Evolutionary conservation across 1,284 basidiomycete genomes (phyloP), one percentile per base, ranked within the genome.

Genomic region (Caloboletus firmus): DNA sequence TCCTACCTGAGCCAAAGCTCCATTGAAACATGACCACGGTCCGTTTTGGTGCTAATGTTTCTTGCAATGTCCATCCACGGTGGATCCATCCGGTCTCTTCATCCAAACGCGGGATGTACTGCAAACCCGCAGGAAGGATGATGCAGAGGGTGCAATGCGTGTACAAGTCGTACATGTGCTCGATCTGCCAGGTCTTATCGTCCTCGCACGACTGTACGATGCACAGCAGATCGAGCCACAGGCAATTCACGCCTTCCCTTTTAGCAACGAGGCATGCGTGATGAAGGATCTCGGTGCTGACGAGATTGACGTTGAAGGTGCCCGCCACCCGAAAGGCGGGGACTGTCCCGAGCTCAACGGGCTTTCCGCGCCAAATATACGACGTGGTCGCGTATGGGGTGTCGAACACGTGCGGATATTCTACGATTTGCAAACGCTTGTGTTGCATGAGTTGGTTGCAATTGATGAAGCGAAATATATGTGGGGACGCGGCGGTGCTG

Each of bases 111-210:
- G 47, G 28, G 20, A 49, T 49, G 47, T 49, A 30, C 20, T 49
- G 43, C 15, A 49, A 13, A n/a, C 47, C 47, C 3, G 47, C 43
- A 15, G 47, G 28, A 13, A 49, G 5, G 47, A 47, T 49, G 20
- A 49, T 49, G 20, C 43, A 47, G 17, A 49, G 47, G 8, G 47
- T 9, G 3, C 43, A 49, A 10, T n/a, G 15, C 20, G n/a, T 31
- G 43, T 49, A 48, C 43, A 49, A 31, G 11, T 49, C 47, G 17
- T 47, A 49, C 43, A 49, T 49, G 20, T 48, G 18, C 12, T 49
- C 43, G 22, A 49, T 49, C 18, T 49, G 47, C 47, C 47, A 49
- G 15, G 47, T 43, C 9, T 47, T 49, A 15, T 49, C 47, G 43
- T 49, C 20, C 5, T 31, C 43, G 18, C 44, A 22, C 18, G 47